These are phyloP conservation scores for Panicum miliaceum DNA, from an alignment of 176 grass and related monocot genomes.

Conservation along the genomic window DNA sequence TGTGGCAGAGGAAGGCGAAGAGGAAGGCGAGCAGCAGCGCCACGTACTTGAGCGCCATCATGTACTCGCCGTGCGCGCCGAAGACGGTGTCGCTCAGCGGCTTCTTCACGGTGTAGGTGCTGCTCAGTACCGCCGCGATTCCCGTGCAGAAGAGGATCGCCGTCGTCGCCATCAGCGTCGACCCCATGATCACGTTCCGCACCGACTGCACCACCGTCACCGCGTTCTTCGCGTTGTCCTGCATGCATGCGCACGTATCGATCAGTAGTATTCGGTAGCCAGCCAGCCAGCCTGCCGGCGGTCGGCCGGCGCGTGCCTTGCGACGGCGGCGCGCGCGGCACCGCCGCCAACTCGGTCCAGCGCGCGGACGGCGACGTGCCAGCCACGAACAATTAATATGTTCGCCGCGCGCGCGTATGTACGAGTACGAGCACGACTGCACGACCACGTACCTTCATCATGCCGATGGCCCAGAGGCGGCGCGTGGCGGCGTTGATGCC, in stretches of 20 bases:
- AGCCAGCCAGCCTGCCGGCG: no score
- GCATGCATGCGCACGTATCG: neutral
- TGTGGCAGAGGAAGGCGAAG: slow-evolving; percentile 92
- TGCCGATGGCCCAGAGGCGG: slow-evolving; percentile 64
- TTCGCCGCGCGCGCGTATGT: neutral
- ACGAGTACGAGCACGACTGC: no score
- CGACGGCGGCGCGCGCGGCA: no score
- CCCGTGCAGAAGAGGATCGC: slow-evolving; percentile 91
- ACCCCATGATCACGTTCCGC: slow-evolving; percentile 93
- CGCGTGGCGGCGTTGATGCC: slow-evolving; percentile 75
- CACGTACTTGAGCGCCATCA: slow-evolving; percentile 95
- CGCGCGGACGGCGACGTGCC: neutral
- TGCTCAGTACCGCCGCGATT: slow-evolving; percentile 92
- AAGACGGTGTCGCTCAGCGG: slow-evolving; percentile 80
- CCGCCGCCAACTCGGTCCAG: no score
- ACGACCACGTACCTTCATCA: slow-evolving; percentile 62
- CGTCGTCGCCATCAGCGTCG: slow-evolving; percentile 90
- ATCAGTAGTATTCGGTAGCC: no score
- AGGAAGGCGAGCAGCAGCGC: slow-evolving; percentile 78
- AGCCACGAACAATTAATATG: neutral
- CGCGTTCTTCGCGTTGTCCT: slow-evolving; percentile 89
- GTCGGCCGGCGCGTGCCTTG: no score
- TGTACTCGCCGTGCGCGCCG: slow-evolving; percentile 95
- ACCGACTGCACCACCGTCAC: slow-evolving; percentile 89
- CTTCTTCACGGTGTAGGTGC: slow-evolving; percentile 86